phyloP scores from a whole-genome alignment of 768 basidiomycete species.

The Lactifluus hygrophoroides region DNA sequence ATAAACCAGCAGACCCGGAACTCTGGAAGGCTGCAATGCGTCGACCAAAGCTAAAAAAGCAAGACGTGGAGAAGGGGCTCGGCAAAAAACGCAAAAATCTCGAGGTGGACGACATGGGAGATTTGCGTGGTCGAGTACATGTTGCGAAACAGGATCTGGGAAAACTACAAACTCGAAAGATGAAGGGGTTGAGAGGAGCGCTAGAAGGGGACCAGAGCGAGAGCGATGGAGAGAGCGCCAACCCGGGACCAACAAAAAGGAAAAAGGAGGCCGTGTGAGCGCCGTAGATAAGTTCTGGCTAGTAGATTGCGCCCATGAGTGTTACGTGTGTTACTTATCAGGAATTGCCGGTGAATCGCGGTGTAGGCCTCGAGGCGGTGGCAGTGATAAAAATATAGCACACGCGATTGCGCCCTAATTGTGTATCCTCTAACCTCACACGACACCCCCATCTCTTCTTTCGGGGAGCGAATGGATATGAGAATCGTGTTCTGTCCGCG shows the following conservation, averaged over 20 bases:
- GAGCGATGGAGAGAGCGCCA: constrained; percentile 22
- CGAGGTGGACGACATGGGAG: constrained; percentile 98
- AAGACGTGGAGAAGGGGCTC: constrained; percentile 73
- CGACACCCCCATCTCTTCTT: neutral
- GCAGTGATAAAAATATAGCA: neutral
- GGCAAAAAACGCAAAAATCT: constrained; percentile 94
- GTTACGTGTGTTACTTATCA: too few relatives aligned
- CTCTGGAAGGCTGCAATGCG: constrained; percentile 73
- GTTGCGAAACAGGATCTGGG: constrained; percentile 81
- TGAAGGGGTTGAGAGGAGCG: constrained; percentile 78
- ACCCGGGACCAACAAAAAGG: constrained; percentile 17
- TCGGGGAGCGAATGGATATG: neutral
- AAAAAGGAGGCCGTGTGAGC: constrained; percentile 15
- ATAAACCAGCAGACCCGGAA: constrained; percentile 68
- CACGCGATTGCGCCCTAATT: neutral
- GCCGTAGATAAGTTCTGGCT: too few relatives aligned
- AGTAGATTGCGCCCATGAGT: too few relatives aligned
- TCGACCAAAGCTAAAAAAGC: constrained; percentile 82
- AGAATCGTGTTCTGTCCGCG: neutral
- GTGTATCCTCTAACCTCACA: neutral
- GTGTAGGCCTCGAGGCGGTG: neutral
- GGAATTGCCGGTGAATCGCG: neutral
- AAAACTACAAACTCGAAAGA: constrained; percentile 86
- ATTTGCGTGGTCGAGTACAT: constrained; percentile 85
- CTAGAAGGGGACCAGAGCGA: constrained; percentile 20